Conservation (phyloP, 2,329 filamentous ascomycete genomes). For the Trichoderma endophyticum region DNA sequence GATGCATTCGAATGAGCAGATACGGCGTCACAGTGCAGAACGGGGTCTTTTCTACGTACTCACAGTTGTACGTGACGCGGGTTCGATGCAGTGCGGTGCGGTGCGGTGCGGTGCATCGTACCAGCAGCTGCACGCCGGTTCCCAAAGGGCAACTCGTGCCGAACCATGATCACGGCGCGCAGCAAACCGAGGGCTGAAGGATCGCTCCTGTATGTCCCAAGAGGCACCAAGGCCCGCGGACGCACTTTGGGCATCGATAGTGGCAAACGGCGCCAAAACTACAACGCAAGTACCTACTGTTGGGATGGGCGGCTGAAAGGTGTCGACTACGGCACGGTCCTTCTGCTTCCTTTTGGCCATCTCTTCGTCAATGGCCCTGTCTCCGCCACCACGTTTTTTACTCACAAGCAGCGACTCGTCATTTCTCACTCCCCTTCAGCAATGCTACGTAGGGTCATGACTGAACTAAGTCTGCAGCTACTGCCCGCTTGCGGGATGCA, state of each 20-base stretch:
- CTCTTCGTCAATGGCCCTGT: neutral
- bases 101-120: neutral
- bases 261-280: neutral
- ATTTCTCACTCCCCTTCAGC: neutral
- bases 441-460: neutral
- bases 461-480: constrained; percentile 7
- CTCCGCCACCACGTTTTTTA: neutral
- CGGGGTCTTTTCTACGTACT: neutral
- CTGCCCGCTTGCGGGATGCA: constrained; percentile 2
- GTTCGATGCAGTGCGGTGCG: neutral
- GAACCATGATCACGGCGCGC: neutral
- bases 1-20: neutral
- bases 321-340: neutral
- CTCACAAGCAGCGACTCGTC: constrained; percentile 8
- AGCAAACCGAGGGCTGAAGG: neutral
- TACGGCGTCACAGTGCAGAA: neutral
- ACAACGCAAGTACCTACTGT: neutral
- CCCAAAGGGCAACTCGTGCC: neutral
- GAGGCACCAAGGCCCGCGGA: neutral
- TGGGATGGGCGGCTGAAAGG: neutral
- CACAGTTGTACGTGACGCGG: neutral
- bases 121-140: neutral
- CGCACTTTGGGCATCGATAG: neutral
- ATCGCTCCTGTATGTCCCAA: neutral
- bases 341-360: neutral